Conservation (phyloP, 331 rosid genomes). For the Quercus lobata region DNA sequence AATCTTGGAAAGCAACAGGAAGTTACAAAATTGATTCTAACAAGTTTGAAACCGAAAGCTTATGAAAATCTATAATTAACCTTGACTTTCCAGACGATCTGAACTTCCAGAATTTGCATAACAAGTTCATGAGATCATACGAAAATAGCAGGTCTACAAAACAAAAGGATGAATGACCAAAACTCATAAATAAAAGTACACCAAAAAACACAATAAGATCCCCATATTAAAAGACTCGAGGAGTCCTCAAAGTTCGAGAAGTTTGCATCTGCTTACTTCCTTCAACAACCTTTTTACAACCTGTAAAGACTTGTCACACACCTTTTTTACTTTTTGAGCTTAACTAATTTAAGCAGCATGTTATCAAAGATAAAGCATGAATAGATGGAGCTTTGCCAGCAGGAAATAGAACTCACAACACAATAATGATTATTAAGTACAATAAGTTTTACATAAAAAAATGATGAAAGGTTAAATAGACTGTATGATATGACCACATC, state of each 20-base stretch:
- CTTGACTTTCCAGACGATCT: not conserved
- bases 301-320: not conserved
- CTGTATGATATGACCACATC: not conserved
- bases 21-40: not conserved
- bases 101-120: not conserved
- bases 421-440: constrained; percentile 2
- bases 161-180: not conserved
- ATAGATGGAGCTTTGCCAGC: not conserved
- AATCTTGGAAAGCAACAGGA: not conserved
- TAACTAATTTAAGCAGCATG: not conserved
- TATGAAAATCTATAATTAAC: not conserved
- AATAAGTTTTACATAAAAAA: not conserved
- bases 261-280: not conserved
- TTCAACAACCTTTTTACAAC: not conserved
- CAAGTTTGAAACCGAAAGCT: not conserved
- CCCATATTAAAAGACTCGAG: not conserved
- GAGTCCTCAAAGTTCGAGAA: not conserved
- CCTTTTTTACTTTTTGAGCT: not conserved
- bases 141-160: not conserved
- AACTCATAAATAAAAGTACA: not conserved
- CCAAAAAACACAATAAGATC: not conserved
- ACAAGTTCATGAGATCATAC: not conserved
- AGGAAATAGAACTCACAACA: not conserved
- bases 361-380: not conserved
- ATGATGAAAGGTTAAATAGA: not conserved